Base-by-base conservation (phyloP, 345 rosid species). In the Lepidium africanum region DNA sequence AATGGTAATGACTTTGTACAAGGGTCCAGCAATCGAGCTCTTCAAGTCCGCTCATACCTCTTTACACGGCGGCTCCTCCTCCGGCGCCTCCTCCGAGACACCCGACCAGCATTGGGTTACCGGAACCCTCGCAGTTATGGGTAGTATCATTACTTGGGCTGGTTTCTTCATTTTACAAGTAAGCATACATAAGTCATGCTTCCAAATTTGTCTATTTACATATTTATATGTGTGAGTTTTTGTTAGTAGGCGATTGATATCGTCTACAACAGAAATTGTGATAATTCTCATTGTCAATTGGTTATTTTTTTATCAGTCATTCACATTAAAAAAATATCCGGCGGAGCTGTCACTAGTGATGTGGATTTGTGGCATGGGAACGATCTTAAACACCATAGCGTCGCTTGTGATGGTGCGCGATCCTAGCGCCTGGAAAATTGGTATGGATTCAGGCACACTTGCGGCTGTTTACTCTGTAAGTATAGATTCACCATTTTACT, bases 1-100 rank as follows among this genome's bases (percentile, higher is more conserved):
- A 0, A 88, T 88, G 98, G 90, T 87, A 15, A 93, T 93, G 98
- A 93, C 98, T 2, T 65, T 93, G 37, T 87, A 85, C 87, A 90
- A 85, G 68, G 98, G 98, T 46, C 98, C 97, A 30, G 77, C 86
- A 51, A 48, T 93, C 15, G 71, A 87, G 39, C 74, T 93, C 35
- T 13, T 83, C 1, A 75, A 59, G 7, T 79, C 77, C 1, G 86
- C 84, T 51, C 71, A 49, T 10, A 30, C 45, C 59, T 76, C 81
- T 67, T 79, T 72, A 6, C 80, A 42, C 3, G 59, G 70, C 9
- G 52, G 65, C 35, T 37, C 58, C 35, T 37, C 57, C 55, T 51
- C 55, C 15, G 6, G 35, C 33, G 21, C 2, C 47, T 23, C 77
- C 65, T 23, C 43, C 7, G 83, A 73, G 14, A 55, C 91, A 8